A percentile compares a stretch with the other conserved stretches of the same genome.
Conservation (phyloP, 345 rosid genomes). For the Sonneratia alba region DNA sequence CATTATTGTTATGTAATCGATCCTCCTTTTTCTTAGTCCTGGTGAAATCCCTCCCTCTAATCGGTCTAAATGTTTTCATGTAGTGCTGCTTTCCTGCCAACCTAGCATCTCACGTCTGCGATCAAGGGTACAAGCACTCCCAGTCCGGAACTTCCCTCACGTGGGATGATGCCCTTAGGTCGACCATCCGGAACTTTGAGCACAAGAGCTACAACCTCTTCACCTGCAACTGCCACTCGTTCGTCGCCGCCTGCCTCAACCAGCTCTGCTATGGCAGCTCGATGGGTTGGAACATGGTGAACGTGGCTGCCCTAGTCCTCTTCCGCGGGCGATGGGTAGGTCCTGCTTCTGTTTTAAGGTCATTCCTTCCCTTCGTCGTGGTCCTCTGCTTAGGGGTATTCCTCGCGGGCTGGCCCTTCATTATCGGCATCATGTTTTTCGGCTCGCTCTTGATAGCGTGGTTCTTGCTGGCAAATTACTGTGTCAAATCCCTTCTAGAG, state of each 20-base stretch:
- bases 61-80: not conserved
- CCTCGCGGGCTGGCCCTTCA: constrained; percentile 73
- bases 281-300: constrained; percentile 86
- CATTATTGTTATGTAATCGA: not conserved
- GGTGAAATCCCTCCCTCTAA: not conserved
- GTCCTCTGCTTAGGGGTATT: constrained; percentile 48
- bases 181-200: constrained; percentile 47
- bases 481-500: constrained; percentile 44
- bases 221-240: constrained; percentile 89
- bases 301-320: constrained; percentile 51
- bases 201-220: constrained; percentile 77
- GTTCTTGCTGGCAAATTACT: constrained; percentile 63
- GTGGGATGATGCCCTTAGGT: constrained; percentile 72
- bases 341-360: constrained; percentile 42
- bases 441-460: constrained; percentile 55
- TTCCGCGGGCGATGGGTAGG: constrained; percentile 62
- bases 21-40: not conserved
- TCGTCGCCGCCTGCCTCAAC: constrained; percentile 67
- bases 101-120: constrained; percentile 74
- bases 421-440: constrained; percentile 59
- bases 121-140: constrained; percentile 54
- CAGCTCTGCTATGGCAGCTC: constrained; percentile 61
- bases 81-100: constrained; percentile 86
- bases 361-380: constrained; percentile 61
- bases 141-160: constrained; percentile 61